Base-by-base conservation (phyloP, 768 basidiomycete species). In the Hebeloma cylindrosporum region DNA sequence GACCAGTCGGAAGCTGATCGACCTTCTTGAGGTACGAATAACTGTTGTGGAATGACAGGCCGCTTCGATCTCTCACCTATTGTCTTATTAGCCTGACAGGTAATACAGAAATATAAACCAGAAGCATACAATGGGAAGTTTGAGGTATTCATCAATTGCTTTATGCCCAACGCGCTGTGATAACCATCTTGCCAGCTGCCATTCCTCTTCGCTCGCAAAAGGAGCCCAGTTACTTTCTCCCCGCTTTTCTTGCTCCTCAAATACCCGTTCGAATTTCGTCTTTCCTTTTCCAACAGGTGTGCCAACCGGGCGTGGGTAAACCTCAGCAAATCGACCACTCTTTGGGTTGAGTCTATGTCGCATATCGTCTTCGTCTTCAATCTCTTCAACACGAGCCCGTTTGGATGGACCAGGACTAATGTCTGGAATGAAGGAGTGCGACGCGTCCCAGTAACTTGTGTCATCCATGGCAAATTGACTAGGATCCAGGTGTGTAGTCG, bases 1-100 rank as follows among this genome's bases (percentile, higher is more conserved):
- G 48, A 9, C 58, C 60, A 16, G 17, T 37, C 3, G 56, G 58
- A 1, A 65, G 48, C 8, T 26, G n/a, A 47, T 63, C 56, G 9
- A 65, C 39, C 7, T 43, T 41, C 28, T 50, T 38, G 17, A 53
- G 21, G 4, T 53, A 43, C 13, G 40, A 33, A 8, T 43, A 31
- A 10, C 31, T 40, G 30, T 57, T 59, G 22, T 46, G 42, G 29
- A 51, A 59, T 13, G 42, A 28, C 5, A 34, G 48, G 13, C 28
- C n/a, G 36, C 26, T 31, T 11, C 45, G 25, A 18, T 39, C 22
- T 30, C 29, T 35, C n/a, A 41, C 26, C 44, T 50, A 20, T 31
- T 9, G n/a, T 18, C 8, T 22, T 8, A 11, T n/a, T n/a, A n/a
- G n/a, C n/a, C n/a, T n/a, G n/a, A n/a, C n/a, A 30, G 8, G 7